phyloP scores from a whole-genome alignment of 1,284 basidiomycete genomes.

The Fomes fomentarius region DNA sequence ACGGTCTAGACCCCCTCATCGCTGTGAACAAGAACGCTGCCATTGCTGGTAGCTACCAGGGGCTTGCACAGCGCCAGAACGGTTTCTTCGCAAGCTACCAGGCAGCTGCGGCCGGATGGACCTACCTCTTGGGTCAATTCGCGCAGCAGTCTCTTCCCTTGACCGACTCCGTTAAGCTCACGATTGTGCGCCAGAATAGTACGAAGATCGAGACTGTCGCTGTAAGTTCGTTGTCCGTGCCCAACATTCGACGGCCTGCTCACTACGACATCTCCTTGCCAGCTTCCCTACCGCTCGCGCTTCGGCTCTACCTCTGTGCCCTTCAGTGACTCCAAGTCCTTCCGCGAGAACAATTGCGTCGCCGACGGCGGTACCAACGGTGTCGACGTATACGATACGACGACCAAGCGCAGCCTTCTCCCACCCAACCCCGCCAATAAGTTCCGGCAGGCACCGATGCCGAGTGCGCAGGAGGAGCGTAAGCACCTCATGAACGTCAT shows the following conservation, averaged over 20 bases:
- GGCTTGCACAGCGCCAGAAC: constrained; percentile 55
- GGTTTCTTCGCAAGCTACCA: constrained; percentile 46
- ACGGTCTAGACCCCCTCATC: constrained; percentile 54
- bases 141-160: constrained; percentile 60
- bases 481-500: constrained; percentile 53
- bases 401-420: constrained; percentile 9
- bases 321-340: constrained; percentile 55
- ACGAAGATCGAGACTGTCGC: constrained; percentile 46
- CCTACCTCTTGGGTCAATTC: constrained; percentile 65
- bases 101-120: constrained; percentile 46
- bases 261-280: background rate
- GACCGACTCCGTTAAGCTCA: constrained; percentile 51
- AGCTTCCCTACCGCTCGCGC: constrained; percentile 64
- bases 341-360: constrained; percentile 56
- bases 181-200: constrained; percentile 47
- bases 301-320: constrained; percentile 43
- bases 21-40: constrained; percentile 57
- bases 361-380: constrained; percentile 56
- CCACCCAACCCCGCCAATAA: constrained; percentile 32
- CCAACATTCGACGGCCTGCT: background rate
- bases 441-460: constrained; percentile 51
- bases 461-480: constrained; percentile 37
- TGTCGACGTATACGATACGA: constrained; percentile 42
- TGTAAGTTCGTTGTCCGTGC: constrained; percentile 30
- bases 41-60: constrained; percentile 45